phyloP scores from a whole-genome alignment of 2,329 filamentous ascomycete genomes.

The Pseudocercospora vitis region DNA sequence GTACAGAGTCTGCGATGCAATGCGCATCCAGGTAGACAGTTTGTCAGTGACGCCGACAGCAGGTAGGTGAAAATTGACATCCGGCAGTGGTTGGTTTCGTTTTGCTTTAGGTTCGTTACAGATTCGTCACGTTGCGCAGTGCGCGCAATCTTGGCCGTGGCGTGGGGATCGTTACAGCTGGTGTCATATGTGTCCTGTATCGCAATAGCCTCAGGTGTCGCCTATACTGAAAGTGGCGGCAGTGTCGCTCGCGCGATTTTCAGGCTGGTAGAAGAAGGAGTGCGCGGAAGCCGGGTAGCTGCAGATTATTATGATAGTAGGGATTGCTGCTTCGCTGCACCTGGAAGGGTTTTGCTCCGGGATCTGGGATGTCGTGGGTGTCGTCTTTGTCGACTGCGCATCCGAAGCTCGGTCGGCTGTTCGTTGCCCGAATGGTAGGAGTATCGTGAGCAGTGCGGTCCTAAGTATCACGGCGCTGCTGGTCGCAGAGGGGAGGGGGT shows the following conservation, averaged over 20 bases:
- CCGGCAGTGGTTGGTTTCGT: background rate
- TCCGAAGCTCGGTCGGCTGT: slow-evolving; percentile 1
- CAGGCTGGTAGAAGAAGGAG: background rate
- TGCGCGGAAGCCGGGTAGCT: background rate
- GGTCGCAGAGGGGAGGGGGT: background rate
- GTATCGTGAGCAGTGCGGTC: background rate
- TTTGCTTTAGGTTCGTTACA: background rate
- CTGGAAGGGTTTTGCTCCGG: slow-evolving; percentile 3
- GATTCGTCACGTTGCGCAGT: background rate
- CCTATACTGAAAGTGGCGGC: background rate
- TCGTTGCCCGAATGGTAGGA: background rate
- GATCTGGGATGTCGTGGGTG: slow-evolving; percentile 6
- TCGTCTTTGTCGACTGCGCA: background rate
- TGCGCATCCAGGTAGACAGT: background rate
- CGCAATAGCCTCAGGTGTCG: background rate
- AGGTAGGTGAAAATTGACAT: background rate
- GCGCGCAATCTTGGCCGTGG: background rate
- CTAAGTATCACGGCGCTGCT: background rate
- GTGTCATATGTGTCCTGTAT: background rate
- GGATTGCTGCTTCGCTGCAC: slow-evolving; percentile 5
- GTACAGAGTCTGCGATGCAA: background rate
- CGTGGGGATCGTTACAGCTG: slow-evolving; percentile 2
- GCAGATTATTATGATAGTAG: background rate
- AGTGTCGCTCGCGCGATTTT: background rate
- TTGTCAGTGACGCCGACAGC: background rate